Conservation (phyloP, 306 rosid species). For the Lathyrus oleraceus region DNA sequence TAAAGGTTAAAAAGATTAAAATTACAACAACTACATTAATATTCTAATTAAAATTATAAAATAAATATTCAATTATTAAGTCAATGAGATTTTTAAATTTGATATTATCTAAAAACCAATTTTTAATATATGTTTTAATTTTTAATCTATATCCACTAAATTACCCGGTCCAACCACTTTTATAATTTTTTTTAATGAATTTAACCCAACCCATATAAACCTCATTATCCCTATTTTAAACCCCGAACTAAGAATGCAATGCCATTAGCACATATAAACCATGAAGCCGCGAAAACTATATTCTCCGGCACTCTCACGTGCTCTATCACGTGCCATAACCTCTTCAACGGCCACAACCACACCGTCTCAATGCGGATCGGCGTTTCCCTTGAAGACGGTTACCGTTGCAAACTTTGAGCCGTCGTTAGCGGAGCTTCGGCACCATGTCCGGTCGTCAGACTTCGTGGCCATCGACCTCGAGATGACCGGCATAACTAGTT, state of each 20-base stretch:
- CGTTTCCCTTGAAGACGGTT: constrained; percentile 72
- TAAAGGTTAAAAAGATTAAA: too few species aligned
- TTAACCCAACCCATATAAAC: too few species aligned
- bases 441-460: constrained; percentile 67
- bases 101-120: too few species aligned
- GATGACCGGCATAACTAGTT: constrained; percentile 88
- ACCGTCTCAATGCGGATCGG: constrained; percentile 26
- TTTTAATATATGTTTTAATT: too few species aligned
- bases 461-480: constrained; percentile 95
- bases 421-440: constrained; percentile 64
- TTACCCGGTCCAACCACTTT: too few species aligned
- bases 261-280: neutral
- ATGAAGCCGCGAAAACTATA: constrained; percentile 41
- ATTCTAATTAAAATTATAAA: too few species aligned
- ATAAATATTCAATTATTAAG: too few species aligned
- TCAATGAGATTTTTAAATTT: too few species aligned
- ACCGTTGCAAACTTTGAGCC: constrained; percentile 75
- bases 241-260: constrained; percentile 18
- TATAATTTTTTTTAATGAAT: too few species aligned
- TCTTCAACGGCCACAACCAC: constrained; percentile 30
- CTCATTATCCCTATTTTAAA: constrained; percentile 35
- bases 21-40: too few species aligned
- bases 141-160: too few species aligned
- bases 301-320: constrained; percentile 49
- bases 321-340: constrained; percentile 54